A percentile compares a stretch with the other conserved stretches of the same genome.
These are phyloP conservation scores for Starmerella tilneyi DNA, from an alignment of 805 yeast genomes.

Conservation along the genomic window DNA sequence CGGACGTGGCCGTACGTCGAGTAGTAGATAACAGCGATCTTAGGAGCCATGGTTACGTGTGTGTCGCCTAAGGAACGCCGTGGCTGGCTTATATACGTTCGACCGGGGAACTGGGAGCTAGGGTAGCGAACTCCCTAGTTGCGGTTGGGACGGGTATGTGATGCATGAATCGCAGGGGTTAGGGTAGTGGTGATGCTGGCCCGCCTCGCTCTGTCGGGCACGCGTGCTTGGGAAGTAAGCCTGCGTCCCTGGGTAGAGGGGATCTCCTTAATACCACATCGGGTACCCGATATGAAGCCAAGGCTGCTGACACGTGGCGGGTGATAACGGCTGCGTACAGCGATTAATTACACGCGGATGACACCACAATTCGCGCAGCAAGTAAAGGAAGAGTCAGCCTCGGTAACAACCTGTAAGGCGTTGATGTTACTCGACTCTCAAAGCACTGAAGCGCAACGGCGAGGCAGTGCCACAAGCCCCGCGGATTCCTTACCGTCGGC, in stretches of 20 bases:
- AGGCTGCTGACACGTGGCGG: background rate
- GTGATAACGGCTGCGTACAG: background rate
- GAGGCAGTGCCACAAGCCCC: too few relatives aligned
- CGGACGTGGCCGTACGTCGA: slow-evolving; percentile 73
- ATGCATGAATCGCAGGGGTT: too few relatives aligned
- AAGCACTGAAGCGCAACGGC: too few relatives aligned
- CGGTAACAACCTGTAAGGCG: too few relatives aligned
- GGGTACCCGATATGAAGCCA: background rate
- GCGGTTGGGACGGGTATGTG: background rate
- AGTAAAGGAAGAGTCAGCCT: too few relatives aligned
- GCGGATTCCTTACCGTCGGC: too few relatives aligned
- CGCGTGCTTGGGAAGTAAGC: background rate
- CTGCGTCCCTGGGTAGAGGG: background rate
- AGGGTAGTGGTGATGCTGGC: too few relatives aligned
- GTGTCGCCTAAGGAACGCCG: background rate
- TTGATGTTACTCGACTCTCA: too few relatives aligned
- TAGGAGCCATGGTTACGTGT: slow-evolving; percentile 31
- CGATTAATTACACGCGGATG: too few relatives aligned
- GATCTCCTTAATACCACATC: background rate
- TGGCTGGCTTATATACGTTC: background rate
- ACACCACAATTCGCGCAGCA: too few relatives aligned
- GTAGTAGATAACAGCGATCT: slow-evolving; percentile 68
- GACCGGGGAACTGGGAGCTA: background rate
- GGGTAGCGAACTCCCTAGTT: background rate
- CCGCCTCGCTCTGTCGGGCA: too few relatives aligned